Evolutionary conservation across 2,329 filamentous ascomycete species (phyloP).

Genomic region (Pseudogymnoascus sp.): DNA sequence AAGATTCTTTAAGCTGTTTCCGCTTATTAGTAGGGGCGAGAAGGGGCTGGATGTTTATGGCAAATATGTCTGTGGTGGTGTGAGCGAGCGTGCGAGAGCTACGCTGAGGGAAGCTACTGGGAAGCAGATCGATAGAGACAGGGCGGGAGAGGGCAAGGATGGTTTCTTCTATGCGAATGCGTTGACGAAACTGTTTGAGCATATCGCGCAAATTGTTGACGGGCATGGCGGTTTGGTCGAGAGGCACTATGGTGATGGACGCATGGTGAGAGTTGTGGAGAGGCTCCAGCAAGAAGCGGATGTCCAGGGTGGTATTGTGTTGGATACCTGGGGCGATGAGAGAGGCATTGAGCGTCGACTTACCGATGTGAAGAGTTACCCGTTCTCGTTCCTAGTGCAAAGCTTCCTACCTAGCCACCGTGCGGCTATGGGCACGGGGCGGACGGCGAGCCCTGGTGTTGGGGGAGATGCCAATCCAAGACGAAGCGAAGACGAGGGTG

Average conservation of each 20-base stretch:
- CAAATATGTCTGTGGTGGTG: slow-evolving; percentile 89
- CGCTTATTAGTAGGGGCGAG: slow-evolving; percentile 80
- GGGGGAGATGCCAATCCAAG: slow-evolving; percentile 45
- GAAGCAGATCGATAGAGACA: slow-evolving; percentile 29
- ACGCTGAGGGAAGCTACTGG: slow-evolving; percentile 66
- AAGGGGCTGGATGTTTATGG: slow-evolving; percentile 93
- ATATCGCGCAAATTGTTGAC: slow-evolving; percentile 94
- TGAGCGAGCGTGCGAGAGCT: slow-evolving; percentile 72
- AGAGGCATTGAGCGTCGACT: slow-evolving; percentile 74
- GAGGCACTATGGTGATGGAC: slow-evolving; percentile 83
- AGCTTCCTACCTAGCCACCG: slow-evolving; percentile 76
- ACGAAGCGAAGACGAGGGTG: slow-evolving; percentile 77
- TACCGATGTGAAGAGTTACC: slow-evolving; percentile 95
- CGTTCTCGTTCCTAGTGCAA: slow-evolving; percentile 93
- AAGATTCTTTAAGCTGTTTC: slow-evolving; percentile 96
- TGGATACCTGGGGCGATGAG: slow-evolving; percentile 94
- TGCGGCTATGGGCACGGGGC: slow-evolving; percentile 49
- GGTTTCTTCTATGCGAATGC: slow-evolving; percentile 88
- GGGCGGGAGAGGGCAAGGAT: slow-evolving; percentile 51
- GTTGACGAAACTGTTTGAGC: slow-evolving; percentile 87
- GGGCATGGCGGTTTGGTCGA: slow-evolving; percentile 86
- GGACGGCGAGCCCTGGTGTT: slow-evolving; percentile 69
- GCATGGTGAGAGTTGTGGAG: slow-evolving; percentile 93
- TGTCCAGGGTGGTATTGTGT: slow-evolving; percentile 87
- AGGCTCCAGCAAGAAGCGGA: slow-evolving; percentile 90